Evolutionary conservation across 441 rosid species (phyloP).

Genomic region (Jatropha multifida): DNA sequence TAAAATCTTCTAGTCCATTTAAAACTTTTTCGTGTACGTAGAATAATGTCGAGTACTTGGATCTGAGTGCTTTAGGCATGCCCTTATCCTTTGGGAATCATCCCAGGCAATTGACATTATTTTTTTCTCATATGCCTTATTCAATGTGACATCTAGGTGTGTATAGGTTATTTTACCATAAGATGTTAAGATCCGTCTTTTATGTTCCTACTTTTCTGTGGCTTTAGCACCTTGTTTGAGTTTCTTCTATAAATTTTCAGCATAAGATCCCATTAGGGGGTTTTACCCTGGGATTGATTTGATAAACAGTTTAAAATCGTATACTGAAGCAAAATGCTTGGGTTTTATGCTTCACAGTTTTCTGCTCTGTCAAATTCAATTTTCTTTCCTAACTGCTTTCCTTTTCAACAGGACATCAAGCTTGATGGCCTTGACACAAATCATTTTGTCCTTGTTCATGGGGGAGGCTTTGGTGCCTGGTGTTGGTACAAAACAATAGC

Average conservation of each 20-base stretch:
- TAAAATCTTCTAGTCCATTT: background rate
- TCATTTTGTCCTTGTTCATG: conserved; percentile 85
- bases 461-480: conserved; percentile 99
- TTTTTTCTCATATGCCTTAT: background rate
- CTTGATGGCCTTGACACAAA: conserved; percentile 73
- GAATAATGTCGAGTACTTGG: background rate
- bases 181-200: background rate
- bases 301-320: background rate
- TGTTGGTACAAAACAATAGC: conserved; percentile 98
- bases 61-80: background rate
- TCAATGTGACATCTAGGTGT: background rate
- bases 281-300: background rate
- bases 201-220: background rate
- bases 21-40: background rate
- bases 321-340: background rate
- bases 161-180: background rate
- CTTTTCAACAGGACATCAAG: conserved; percentile 54
- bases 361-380: conserved; percentile 6
- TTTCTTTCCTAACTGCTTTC: conserved; percentile 11
- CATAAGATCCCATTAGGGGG: background rate
- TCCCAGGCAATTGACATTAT: background rate
- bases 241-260: background rate
- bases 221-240: background rate
- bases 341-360: background rate
- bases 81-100: background rate